Evolutionary conservation across 495 filamentous ascomycete species (phyloP), one percentile per base, ranked within the genome.

Genomic region (Wilcoxina mikolae): DNA sequence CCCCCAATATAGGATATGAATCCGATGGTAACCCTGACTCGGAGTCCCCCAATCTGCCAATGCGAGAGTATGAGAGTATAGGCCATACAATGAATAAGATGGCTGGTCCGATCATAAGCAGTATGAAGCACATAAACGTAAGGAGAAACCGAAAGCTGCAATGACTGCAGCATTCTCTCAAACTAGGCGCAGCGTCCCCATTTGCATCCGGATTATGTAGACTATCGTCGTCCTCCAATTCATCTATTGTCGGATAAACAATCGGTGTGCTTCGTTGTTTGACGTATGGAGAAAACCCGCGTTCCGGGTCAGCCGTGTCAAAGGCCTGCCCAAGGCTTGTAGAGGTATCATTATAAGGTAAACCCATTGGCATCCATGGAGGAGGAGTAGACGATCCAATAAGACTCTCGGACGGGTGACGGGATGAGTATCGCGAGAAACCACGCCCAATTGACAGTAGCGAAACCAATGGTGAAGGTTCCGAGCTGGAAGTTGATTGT

Each of bases 191-290:
- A 52, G 76, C 71, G 42, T 82, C 79, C 52, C 75, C 72, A 4
- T 55, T 48, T 28, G 77, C 75, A 60, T 84, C 80, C 10, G 84
- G 83, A 56, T 83, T 84, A 59, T 87, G 84, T 57, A 89, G 58
- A 56, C 74, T 81, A 58, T 88, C 84, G 65, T 89, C 84, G 58
- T 85, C 83, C 67, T 88, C 84, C 31, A 82, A 78, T 65, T 87
- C 60, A n/a, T 58, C 31, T 4, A 57, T 51, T 9, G 51, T 57
- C 12, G 60, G 60, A 20, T 60, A 58, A 22, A 53, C 25, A 3
- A 57, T 25, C 53, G 56, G 33, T 29, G 52, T 47, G 12, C 57
- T 48, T 18, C 54, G 55, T 45, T 31, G 31, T 52, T 42, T 28
- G 7, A 49, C 29, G 23, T 60, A 64, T 39, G 51, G 54, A 10